phyloP scores from a whole-genome alignment of 371 early-diverging fungal species.

The Haplosporangium sp. region DNA sequence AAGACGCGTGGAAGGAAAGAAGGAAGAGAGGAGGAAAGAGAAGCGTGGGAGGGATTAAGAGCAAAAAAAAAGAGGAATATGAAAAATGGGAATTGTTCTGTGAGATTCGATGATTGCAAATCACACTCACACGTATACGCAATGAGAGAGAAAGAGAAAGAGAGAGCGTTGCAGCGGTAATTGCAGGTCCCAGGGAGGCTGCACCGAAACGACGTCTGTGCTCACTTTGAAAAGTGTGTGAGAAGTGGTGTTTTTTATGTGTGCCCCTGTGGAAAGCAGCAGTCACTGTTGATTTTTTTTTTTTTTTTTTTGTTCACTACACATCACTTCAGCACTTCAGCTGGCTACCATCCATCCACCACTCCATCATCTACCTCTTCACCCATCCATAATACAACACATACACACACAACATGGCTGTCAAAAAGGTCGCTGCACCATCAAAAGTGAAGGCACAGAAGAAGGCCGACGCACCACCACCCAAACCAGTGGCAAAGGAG shows the following conservation, averaged over 20 bases:
- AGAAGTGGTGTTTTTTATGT: conserved; percentile 8
- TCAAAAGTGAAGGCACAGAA: conserved; percentile 21
- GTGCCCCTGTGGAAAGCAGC: conserved; percentile 9
- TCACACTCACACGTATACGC: conserved; percentile 1
- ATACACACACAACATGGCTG: conserved; percentile 14
- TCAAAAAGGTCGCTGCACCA: conserved; percentile 20
- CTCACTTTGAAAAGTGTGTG: no score
- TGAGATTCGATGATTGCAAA: conserved; percentile 21
- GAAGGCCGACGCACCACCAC: conserved; percentile 15
- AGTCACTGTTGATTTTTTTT: conserved; percentile 29
- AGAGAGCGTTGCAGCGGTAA: no score
- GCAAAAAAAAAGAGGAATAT: conserved; percentile 7
- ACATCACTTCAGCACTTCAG: background rate
- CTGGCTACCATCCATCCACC: background rate
- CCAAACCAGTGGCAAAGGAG: conserved; percentile 6
- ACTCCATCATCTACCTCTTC: background rate
- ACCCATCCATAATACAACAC: background rate
- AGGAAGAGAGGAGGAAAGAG: background rate
- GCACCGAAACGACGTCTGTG: no score
- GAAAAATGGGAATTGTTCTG: conserved; percentile 3
- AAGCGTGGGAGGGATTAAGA: background rate
- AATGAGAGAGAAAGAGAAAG: background rate
- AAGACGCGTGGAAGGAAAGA: background rate
- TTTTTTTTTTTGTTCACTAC: conserved; percentile 14
- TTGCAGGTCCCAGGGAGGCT: no score